phyloP scores from a whole-genome alignment of 2,329 filamentous ascomycete genomes.

The Aspergillus clavatus region DNA sequence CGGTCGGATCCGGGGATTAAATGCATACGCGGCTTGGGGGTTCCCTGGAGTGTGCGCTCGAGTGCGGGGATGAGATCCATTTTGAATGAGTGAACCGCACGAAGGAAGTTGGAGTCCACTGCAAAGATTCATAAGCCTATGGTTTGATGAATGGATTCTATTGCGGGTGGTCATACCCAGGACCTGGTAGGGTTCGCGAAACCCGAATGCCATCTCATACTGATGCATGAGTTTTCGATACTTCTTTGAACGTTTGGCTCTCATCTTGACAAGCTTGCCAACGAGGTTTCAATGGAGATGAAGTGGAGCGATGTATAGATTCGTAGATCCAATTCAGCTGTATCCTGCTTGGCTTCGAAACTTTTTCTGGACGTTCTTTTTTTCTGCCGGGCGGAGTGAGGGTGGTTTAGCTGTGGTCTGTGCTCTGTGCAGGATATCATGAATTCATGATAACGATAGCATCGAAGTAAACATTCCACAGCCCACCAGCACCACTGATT shows the following conservation, averaged over 20 bases:
- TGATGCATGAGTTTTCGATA: conserved; percentile 92
- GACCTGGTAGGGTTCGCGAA: conserved; percentile 91
- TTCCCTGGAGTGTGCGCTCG: conserved; percentile 77
- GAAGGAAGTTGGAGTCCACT: conserved; percentile 81
- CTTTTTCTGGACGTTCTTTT: conserved; percentile 24
- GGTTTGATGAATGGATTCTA: background rate
- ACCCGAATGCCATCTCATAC: conserved; percentile 80
- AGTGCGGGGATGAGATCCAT: conserved; percentile 79
- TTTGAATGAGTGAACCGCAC: conserved; percentile 75
- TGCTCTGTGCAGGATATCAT: too few species aligned
- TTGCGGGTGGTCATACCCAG: conserved; percentile 48
- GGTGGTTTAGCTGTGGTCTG: conserved; percentile 22
- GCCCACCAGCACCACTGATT: too few species aligned
- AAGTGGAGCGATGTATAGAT: conserved; percentile 5
- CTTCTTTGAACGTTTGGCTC: conserved; percentile 65
- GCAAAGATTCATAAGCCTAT: conserved; percentile 15
- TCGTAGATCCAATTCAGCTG: conserved; percentile 6
- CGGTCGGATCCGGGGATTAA: background rate
- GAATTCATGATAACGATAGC: background rate
- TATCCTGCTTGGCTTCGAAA: conserved; percentile 19
- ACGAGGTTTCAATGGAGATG: conserved; percentile 7
- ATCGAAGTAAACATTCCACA: too few species aligned
- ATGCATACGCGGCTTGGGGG: conserved; percentile 70
- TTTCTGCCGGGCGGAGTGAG: conserved; percentile 34
- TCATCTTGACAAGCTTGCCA: conserved; percentile 48